Percentiles rank a stretch among this genome's conserved stretches.
Conservation (phyloP, 345 rosid species). For the Citrus glauca region DNA sequence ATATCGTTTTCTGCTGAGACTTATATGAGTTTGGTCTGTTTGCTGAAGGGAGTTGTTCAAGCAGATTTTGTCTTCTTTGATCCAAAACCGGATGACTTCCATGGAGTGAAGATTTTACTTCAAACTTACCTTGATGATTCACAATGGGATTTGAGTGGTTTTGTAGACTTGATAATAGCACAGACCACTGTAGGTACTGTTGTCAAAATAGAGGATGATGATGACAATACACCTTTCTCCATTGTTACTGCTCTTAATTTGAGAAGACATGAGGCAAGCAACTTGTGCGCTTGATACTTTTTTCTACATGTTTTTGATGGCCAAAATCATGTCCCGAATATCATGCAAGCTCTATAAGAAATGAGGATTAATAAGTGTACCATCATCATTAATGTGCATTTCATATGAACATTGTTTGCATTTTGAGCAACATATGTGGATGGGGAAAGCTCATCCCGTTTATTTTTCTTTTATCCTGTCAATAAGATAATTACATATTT, state of each 20-base stretch:
- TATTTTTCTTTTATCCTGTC: not conserved
- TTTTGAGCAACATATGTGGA: not conserved
- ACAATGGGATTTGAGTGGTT: slow-evolving; percentile 89
- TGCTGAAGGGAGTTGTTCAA: slow-evolving; percentile 64
- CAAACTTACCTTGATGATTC: slow-evolving; percentile 63
- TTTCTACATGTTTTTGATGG: not conserved
- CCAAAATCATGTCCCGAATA: not conserved
- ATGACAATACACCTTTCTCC: slow-evolving; percentile 62
- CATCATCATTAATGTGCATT: not conserved
- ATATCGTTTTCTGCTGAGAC: not conserved
- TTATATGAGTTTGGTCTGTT: not conserved
- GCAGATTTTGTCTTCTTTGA: slow-evolving; percentile 93
- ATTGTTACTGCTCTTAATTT: slow-evolving; percentile 63
- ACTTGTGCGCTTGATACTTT: not conserved
- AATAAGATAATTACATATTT: not conserved
- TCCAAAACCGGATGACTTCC: slow-evolving; percentile 76
- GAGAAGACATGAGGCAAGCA: slow-evolving; percentile 70
- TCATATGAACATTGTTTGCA: not conserved
- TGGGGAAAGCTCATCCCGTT: not conserved
- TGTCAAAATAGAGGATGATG: slow-evolving; percentile 77
- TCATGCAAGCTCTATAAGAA: not conserved
- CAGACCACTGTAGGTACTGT: slow-evolving; percentile 92
- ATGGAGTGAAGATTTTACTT: slow-evolving; percentile 69
- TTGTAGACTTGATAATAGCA: slow-evolving; percentile 75
- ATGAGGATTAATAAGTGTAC: not conserved